Percentiles rank a stretch among this genome's conserved stretches.
phyloP scores from a whole-genome alignment of 345 rosid species.

The Salix viminalis region DNA sequence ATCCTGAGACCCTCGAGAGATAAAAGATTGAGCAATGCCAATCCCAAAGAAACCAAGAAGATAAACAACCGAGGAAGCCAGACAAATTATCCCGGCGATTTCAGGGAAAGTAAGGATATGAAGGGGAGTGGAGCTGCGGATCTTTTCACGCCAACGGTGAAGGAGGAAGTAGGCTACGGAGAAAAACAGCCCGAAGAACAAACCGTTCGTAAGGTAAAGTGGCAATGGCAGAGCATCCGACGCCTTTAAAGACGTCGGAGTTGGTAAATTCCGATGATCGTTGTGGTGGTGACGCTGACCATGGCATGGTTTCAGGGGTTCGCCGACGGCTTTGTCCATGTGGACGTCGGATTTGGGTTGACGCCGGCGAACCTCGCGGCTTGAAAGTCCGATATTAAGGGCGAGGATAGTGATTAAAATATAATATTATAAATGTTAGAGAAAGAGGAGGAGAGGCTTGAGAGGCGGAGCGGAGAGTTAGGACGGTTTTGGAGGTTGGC shows the following conservation, averaged over 20 bases:
- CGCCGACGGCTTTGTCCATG: not conserved
- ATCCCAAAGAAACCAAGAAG: slow-evolving; percentile 70
- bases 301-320: not conserved
- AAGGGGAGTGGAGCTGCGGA: slow-evolving; percentile 78
- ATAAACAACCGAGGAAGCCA: slow-evolving; percentile 35
- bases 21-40: slow-evolving; percentile 75
- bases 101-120: slow-evolving; percentile 74
- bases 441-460: not conserved
- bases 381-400: not conserved
- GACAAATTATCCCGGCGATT: slow-evolving; percentile 64
- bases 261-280: not conserved
- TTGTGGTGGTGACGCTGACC: not conserved
- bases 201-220: slow-evolving; percentile 40
- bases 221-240: slow-evolving; percentile 66
- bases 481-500: slow-evolving; percentile 4
- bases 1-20: slow-evolving; percentile 60
- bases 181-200: slow-evolving; percentile 51
- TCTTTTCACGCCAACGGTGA: slow-evolving; percentile 86
- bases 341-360: not conserved
- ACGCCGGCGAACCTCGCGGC: slow-evolving; percentile 27
- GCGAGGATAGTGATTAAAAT: not conserved
- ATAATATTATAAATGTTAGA: not conserved
- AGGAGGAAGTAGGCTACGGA: slow-evolving; percentile 50
- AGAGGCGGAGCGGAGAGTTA: slow-evolving; percentile 18
- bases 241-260: slow-evolving; percentile 42